Conservation (phyloP, 2,329 filamentous ascomycete species). For the Fusarium longipes region DNA sequence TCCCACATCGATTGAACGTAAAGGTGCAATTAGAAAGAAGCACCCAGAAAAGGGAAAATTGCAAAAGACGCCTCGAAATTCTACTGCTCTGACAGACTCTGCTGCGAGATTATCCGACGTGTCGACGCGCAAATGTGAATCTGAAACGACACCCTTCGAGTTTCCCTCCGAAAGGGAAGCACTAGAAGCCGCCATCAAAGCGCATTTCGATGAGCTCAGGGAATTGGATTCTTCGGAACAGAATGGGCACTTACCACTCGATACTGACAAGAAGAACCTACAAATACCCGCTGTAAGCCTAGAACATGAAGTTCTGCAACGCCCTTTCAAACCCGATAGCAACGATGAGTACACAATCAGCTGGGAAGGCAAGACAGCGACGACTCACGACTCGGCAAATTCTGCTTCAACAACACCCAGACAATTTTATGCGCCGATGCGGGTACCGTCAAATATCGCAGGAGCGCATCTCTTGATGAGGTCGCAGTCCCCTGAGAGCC, state of each 20-base stretch:
- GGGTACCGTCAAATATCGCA: conserved; percentile 16
- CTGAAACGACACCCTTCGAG: conserved; percentile 3
- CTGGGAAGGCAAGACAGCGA: background rate
- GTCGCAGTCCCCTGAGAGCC: conserved; percentile 5
- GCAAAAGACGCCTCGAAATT: background rate
- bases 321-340: background rate
- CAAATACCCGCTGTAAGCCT: background rate
- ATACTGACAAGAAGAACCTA: background rate
- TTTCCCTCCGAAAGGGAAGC: conserved; percentile 32
- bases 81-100: conserved; percentile 18
- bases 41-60: conserved; percentile 13
- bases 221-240: conserved; percentile 19
- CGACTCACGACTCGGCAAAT: background rate
- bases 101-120: background rate
- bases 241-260: background rate
- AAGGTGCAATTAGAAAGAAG: conserved; percentile 36
- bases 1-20: conserved; percentile 23
- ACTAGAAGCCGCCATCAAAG: conserved; percentile 33
- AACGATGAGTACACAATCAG: conserved; percentile 1
- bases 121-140: background rate
- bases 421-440: conserved; percentile 45
- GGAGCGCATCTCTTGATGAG: background rate
- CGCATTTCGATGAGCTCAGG: conserved; percentile 31
- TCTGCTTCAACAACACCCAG: conserved; percentile 39
- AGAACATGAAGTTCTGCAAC: background rate